Base-by-base conservation (phyloP, 2,329 filamentous ascomycete genomes). In the Drechslerella stenobrocha region DNA sequence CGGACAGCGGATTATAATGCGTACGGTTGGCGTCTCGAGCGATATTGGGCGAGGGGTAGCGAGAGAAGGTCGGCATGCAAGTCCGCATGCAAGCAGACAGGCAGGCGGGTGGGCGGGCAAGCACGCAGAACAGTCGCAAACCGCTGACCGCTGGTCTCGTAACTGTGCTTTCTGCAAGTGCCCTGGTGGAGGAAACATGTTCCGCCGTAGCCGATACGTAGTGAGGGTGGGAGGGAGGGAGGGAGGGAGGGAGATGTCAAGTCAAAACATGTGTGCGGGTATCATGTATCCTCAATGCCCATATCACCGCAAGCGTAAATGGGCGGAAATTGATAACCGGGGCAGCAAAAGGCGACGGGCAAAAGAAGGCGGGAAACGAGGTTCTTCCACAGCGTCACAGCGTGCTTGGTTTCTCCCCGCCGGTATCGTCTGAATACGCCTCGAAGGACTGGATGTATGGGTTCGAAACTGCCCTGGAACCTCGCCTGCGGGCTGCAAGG, bases 21-120 rank as follows among this genome's bases (percentile, higher is more conserved):
- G 3, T 42, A 11, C 23, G 37, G 40, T 42, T n/a, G 26, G 55
- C 9, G 40, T 28, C 26, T 40, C 52, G 37, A 46, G 32, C 53
- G 26, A 45, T 51, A 44, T 44, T 42, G 55, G 35, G 47, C 55
- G 53, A 57, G 45, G 46, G 37, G 45, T 44, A 51, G 55, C 55
- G 34, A 58, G 46, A 32, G 55, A 42, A 18, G 4, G 37, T 8
- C 18, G 37, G 37, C 15, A 42, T 26, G 44, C 22, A 47, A 3
- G 22, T 18, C 8, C 28, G 44, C 18, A 47, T 26, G 44, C n/a
- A 46, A 22, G 18, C 34, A 15, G 15, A n/a, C 34, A 37, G n/a
- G 34, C 34, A 37, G 34, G 34, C 34, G 15, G 34, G 8, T n/a
- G 15, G n/a, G 34, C 34, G 15, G 15, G 34, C 34, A 37, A 37